A percentile compares a stretch with the other conserved stretches of the same genome.
Conservation (phyloP, 2,329 filamentous ascomycete genomes). For the Biscogniauxia sp. region DNA sequence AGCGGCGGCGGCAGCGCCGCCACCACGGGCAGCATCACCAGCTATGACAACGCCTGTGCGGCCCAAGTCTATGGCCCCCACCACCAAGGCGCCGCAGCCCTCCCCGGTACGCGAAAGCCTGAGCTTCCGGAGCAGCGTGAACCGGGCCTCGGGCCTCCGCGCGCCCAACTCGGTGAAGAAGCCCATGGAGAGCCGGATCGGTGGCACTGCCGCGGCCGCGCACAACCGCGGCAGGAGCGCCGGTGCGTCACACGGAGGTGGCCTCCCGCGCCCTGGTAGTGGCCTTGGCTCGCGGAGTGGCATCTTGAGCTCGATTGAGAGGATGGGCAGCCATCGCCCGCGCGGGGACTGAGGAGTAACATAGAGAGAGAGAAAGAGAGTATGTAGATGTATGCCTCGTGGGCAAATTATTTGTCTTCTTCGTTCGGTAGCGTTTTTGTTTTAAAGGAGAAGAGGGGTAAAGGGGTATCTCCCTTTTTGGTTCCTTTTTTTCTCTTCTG, state of each 20-base stretch:
- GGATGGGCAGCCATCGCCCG: slow-evolving; percentile 69
- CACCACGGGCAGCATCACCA: slow-evolving; percentile 19
- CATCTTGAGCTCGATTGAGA: slow-evolving; percentile 83
- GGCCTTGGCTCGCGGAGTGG: slow-evolving; percentile 57
- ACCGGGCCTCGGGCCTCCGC: slow-evolving; percentile 56
- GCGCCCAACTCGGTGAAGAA: slow-evolving; percentile 52
- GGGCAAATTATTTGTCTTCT: not conserved
- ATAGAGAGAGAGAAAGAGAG: not conserved
- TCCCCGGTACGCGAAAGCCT: not conserved
- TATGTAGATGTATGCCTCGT: not conserved
- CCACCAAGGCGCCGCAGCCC: slow-evolving; percentile 3
- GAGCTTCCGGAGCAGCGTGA: slow-evolving; percentile 54
- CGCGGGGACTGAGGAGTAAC: slow-evolving; percentile 21
- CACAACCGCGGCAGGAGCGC: slow-evolving; percentile 46
- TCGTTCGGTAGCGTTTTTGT: not conserved
- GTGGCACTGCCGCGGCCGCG: slow-evolving; percentile 34
- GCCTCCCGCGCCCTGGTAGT: slow-evolving; percentile 50
- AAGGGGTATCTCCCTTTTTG: too few species aligned
- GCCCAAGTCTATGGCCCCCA: slow-evolving; percentile 10
- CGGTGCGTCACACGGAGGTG: slow-evolving; percentile 34
- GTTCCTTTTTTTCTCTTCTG: too few species aligned
- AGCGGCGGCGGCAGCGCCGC: not conserved
- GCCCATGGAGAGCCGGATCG: slow-evolving; percentile 47
- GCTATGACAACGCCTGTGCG: not conserved
- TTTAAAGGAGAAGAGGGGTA: too few species aligned